Base-by-base conservation (phyloP, 2,329 filamentous ascomycete genomes). In the Colletotrichum cereale region DNA sequence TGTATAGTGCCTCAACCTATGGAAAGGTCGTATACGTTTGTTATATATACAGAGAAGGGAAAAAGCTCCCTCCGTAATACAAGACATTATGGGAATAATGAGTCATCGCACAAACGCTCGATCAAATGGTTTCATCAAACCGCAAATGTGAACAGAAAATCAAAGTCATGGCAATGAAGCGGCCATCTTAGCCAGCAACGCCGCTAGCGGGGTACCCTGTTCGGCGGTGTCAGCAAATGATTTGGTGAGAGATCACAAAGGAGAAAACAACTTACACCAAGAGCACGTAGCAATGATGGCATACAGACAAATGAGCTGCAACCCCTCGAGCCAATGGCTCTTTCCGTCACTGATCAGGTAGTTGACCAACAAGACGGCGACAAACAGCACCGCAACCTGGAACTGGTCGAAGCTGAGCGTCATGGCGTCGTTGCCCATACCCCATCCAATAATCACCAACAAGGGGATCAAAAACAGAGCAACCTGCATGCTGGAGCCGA, bases 381-480 rank as follows among this genome's bases (percentile, higher is more conserved):
- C 93, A 75, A 97, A 97, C 50, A 97, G 84, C 50, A 93, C 91
- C 29, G 95, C 92, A 18, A 97, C 91, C 82, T 97, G 94, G 85
- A 98, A 98, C 0, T 91, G 91, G 78, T 97, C 94, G 79, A 97
- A 96, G 79, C 92, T 92, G 6, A 97, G 87, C 26, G 91, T 93
- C 93, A 96, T 96, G 1, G 90, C 86, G 73, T 91, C 90, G 73
- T 88, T 80, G 47, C 84, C 88, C 87, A 95, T 90, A 73, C 90
- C 90, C 93, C 93, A 96, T 66, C 93, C 93, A 44, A 95, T 89
- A 47, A 95, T 87, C 67, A 95, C 91, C 40, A 95, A 87, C 14
- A 95, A 83, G 0, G 93, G 93, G 11, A 93, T 94, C 62, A 95
- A 86, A 79, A 95, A 94, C 36, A 95, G 86, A 1, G 93, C 90